Percentiles rank a stretch among this genome's conserved stretches.
phyloP scores from a whole-genome alignment of 345 rosid species.

The Hirschfeldia incana region DNA sequence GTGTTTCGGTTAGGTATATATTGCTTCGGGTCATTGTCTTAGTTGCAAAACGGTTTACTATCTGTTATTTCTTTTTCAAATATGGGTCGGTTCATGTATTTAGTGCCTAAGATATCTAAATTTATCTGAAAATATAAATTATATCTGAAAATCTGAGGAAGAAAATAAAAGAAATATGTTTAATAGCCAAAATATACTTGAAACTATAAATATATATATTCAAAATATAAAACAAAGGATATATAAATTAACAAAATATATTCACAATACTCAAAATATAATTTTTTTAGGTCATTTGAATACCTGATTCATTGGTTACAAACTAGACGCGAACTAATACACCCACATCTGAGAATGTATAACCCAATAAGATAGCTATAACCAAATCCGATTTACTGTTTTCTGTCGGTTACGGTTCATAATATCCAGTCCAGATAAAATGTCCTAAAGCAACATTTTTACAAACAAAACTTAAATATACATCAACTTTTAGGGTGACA shows the following conservation, averaged over 20 bases:
- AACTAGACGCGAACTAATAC: no score
- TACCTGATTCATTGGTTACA: background rate
- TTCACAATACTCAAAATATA: background rate
- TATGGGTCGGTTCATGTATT: background rate
- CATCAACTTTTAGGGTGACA: background rate
- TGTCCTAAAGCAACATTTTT: background rate
- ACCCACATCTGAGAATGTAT: no score
- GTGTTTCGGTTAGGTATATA: background rate
- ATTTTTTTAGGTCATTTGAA: background rate
- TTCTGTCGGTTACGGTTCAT: background rate
- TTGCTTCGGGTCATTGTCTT: background rate
- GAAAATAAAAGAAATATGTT: no score
- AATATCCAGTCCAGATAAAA: background rate
- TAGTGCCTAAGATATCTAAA: background rate
- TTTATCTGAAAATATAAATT: background rate
- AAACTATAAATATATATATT: no score
- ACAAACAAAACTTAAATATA: background rate
- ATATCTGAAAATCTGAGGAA: no score
- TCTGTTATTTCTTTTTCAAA: no score
- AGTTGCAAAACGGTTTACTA: background rate
- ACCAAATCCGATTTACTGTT: background rate
- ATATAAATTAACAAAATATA: background rate
- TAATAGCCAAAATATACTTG: no score
- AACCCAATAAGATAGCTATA: no score
- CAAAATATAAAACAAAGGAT: no score